Evolutionary conservation across 2,329 filamentous ascomycete species (phyloP).

Genomic region (Fusarium pininemorale): DNA sequence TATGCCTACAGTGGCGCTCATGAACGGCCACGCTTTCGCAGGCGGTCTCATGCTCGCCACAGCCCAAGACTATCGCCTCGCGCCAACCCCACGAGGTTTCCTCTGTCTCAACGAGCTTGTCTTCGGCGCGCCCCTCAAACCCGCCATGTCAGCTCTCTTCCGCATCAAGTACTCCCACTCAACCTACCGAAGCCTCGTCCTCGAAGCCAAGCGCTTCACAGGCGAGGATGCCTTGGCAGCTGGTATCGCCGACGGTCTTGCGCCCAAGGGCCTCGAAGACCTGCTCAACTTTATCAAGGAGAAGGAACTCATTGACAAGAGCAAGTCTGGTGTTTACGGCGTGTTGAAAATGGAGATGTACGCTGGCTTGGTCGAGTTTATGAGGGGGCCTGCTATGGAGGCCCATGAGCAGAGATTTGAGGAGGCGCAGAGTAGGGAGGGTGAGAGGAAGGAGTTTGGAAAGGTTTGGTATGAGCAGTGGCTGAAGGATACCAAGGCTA

Average conservation of each 20-base stretch:
- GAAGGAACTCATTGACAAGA: conserved; percentile 68
- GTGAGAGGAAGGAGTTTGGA: conserved; percentile 54
- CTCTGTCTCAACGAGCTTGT: conserved; percentile 84
- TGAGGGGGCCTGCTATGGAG: conserved; percentile 63
- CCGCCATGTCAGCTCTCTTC: conserved; percentile 80
- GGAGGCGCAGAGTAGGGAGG: conserved; percentile 50
- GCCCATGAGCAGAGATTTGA: conserved; percentile 60
- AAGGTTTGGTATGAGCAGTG: conserved; percentile 61
- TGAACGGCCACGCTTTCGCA: conserved; percentile 85
- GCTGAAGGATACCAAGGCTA: conserved; percentile 53
- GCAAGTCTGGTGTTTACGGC: conserved; percentile 73
- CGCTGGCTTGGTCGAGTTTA: conserved; percentile 67
- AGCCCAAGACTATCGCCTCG: conserved; percentile 85
- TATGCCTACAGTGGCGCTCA: conserved; percentile 82
- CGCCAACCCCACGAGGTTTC: conserved; percentile 75
- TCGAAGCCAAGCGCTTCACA: conserved; percentile 77
- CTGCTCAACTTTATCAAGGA: conserved; percentile 67
- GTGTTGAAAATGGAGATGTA: conserved; percentile 81
- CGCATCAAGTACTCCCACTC: conserved; percentile 69
- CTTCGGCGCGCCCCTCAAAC: conserved; percentile 78
- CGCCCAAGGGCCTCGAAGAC: conserved; percentile 68
- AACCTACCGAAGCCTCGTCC: conserved; percentile 70
- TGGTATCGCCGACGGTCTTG: conserved; percentile 75
- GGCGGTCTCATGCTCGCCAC: conserved; percentile 84
- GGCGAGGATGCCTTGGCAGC: conserved; percentile 70